Base-by-base conservation (phyloP, 371 early-diverging fungal species). In the Mucor plumbeus region DNA sequence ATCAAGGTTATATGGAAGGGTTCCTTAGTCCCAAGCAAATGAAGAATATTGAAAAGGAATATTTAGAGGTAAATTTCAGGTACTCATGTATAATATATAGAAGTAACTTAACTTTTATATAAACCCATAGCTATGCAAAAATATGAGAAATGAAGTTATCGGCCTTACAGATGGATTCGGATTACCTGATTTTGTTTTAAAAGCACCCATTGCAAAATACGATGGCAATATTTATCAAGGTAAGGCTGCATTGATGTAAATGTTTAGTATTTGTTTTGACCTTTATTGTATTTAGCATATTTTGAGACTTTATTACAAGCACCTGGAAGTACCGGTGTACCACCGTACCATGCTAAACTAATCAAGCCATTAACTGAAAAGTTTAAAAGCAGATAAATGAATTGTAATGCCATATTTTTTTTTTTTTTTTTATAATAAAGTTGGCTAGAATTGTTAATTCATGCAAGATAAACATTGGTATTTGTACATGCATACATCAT, bases 161-260 rank as follows among this genome's bases (percentile, higher is more conserved):
- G 88, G 90, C 10, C 73, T 89, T 14, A 78, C 86, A 6, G 90
- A 90, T 71, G 86, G 84, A 11, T 88, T 83, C 71, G 82, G 78
- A 6, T 78, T 84, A 40, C 90, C 90, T 3, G 90, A 90, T 63
- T 90, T 86, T 71, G 71, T 89, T 39, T 61, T 89, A 53, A 89
- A 88, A 72, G 86, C 88, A 10, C 90, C 90, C 3, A 85, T 90
- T 66, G 90, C 82, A 26, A 78, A 81, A 59, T 82, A 83, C 39
- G 87, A 89, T 65, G 90, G 90, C 17, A 70, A 87, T 63, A 88
- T 88, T 56, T 90, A 90, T 72, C 70, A 76, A 33, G 61, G 82
- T 82, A 76, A 72, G 14, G 8, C 6, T 13, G 4, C 33, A 4
- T 35, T 53, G 53, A 53, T 53, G 31, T 53, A 13, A 31, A 6